Evolutionary conservation across 2,329 filamentous ascomycete species (phyloP), one percentile per base, ranked within the genome.

Genomic region (Neofusicoccum ribis): DNA sequence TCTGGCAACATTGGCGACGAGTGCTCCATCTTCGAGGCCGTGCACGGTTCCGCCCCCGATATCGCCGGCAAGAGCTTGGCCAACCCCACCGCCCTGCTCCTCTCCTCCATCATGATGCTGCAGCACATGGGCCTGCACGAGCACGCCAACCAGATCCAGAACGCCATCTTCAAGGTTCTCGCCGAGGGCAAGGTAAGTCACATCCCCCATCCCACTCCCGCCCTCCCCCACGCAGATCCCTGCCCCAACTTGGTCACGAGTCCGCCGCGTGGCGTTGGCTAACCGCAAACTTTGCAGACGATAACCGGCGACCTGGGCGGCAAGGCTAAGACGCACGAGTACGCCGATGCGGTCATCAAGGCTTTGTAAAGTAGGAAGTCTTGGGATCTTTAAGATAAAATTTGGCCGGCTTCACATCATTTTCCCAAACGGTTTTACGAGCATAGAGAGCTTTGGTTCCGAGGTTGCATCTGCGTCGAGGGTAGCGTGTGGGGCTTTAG

Each of bases 21-120:
- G 85, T 98, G 93, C 90, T 97, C 92, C 79, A 97, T 98, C 85
- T 99, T 99, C 85, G 95, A 99, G 85, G 95, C 95, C 74, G 95
- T 99, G 75, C 95, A 99, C 86, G 94, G 94, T 74, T 97, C 93
- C 70, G 94, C 94, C 67, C 94, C 94, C 67, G 94, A 98, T 81
- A 98, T 98, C 79, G 93, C 92, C 70, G 94, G 94, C 81, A 93
- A 97, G 88, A 91, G 88, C 71, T 90, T 98, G 72, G 95, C 95
- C 76, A 99, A 99, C 88, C 95, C 95, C 69, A 98, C 95, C 68
- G 95, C 95, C 67, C 89, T 99, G 72, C 88, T 99, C 70, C 90
- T 98, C 76, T 92, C 88, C 81, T 96, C 91, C 80, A 95, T 98
- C 84, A 98, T 99, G 95, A 98, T 99, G 95, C 84, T 99, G 86